phyloP scores from a whole-genome alignment of 352 stramenopile species.

The Pythium volutum region DNA sequence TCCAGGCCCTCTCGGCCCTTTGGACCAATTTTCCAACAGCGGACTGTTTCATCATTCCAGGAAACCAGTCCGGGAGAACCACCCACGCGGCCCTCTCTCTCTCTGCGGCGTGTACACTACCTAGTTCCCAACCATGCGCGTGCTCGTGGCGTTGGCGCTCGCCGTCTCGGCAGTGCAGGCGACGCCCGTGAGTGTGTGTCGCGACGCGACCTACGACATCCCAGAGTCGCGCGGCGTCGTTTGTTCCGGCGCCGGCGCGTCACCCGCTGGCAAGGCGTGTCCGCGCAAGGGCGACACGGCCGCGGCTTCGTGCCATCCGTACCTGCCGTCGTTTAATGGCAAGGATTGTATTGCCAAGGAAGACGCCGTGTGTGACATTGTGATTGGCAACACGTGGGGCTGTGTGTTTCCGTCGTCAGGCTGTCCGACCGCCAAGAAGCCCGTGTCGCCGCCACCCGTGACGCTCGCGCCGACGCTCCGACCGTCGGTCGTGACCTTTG shows the following conservation, averaged over 20 bases:
- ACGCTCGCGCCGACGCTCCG: neutral
- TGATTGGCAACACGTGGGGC: slow-evolving; percentile 27
- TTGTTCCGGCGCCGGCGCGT: slow-evolving; percentile 41
- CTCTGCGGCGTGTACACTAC: neutral
- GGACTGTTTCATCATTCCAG: neutral
- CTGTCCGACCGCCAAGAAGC: slow-evolving; percentile 1
- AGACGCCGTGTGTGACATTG: slow-evolving; percentile 37
- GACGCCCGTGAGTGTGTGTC: slow-evolving; percentile 42
- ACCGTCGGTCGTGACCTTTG: neutral
- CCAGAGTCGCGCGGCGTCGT: slow-evolving; percentile 34
- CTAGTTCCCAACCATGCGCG: slow-evolving; percentile 12
- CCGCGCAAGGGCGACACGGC: slow-evolving; percentile 42
- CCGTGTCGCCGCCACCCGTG: neutral
- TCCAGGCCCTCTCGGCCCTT: neutral
- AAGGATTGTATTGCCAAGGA: slow-evolving; percentile 25
- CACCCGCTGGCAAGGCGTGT: slow-evolving; percentile 40
- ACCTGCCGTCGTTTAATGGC: slow-evolving; percentile 38
- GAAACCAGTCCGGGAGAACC: neutral
- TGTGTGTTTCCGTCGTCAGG: slow-evolving; percentile 15
- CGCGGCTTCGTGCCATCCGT: slow-evolving; percentile 36
- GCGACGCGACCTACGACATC: slow-evolving; percentile 58
- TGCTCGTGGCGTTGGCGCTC: neutral
- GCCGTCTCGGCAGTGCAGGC: slow-evolving; percentile 21
- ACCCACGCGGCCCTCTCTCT: neutral
- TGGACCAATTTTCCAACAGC: neutral